Evolutionary conservation across 257 asterid species (phyloP), one percentile per base, ranked within the genome.

Genomic region (Ocimum tenuiflorum): DNA sequence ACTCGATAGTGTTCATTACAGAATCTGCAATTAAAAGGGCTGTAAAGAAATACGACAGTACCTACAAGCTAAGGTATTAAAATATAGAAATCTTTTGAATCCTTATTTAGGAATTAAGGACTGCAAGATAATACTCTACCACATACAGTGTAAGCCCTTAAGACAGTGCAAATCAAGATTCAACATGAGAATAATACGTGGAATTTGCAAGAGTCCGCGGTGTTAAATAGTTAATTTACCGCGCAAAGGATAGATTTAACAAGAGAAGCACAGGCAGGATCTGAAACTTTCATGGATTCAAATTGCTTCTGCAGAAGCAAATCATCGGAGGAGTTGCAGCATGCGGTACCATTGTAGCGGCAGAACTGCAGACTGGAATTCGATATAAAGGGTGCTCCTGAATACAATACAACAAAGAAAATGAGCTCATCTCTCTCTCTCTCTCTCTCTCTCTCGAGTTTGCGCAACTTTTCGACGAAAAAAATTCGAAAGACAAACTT

Each of bases 221-320:
- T 3, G 42, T 9, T 36, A 6, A 9, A 6, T 6, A 9, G 8
- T 41, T 31, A 9, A 20, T 60, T 75, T 83, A 91, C 97, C 64
- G 96, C 76, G n/a, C 97, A 88, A 46, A 86, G 69, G 53, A 91
- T 69, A n/a, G 96, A 83, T 76, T 86, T 85, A 29, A 91, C 67
- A 57, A 86, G 67, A 60, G 96, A 77, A 80, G 94, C 89, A 65
- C 97, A 91, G 41, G 18, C 75, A 41, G 89, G 61, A 73, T 91
- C 83, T 27, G 97, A 83, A 69, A 91, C 61, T 14, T 88, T 91
- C 86, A 88, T 81, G 0, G 82, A 78, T 65, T 64, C 58, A 53
- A 83, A 84, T 38, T 80, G 91, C 24, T 67, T 77, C 85, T 67
- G 74, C 70, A 91, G 47, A 11, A 63, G 68, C 65, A 72, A 73